Percentiles rank a stretch among this genome's conserved stretches.
These are phyloP conservation scores for Ophiostoma novo-ulmi DNA, from an alignment of 2,329 filamentous ascomycete genomes.

Conservation along the genomic window DNA sequence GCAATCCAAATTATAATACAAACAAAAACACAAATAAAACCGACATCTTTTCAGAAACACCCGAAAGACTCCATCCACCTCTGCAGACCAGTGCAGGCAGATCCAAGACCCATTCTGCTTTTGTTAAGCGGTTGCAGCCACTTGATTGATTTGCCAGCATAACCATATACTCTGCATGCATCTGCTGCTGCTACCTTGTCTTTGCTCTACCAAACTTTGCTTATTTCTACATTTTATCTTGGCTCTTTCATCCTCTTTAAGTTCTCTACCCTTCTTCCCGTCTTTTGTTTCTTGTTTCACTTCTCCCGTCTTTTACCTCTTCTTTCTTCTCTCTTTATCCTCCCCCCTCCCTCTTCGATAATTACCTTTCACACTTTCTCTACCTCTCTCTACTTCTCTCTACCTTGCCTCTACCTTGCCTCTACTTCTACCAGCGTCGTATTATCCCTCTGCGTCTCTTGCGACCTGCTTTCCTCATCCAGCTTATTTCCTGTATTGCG, in stretches of 20 bases:
- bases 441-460: not conserved
- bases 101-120: not conserved
- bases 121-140: slow-evolving; percentile 13
- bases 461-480: not conserved
- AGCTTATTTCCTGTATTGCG: not conserved
- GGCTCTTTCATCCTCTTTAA: not conserved
- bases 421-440: not conserved
- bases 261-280: not conserved
- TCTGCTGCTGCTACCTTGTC: slow-evolving; percentile 15
- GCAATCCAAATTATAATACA: not conserved
- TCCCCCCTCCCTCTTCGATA: not conserved
- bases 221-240: slow-evolving; percentile 8
- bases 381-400: not conserved
- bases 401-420: not conserved
- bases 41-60: not conserved
- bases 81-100: not conserved
- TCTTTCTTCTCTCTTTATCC: not conserved
- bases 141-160: slow-evolving; percentile 9
- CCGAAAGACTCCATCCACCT: not conserved
- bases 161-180: slow-evolving; percentile 2
- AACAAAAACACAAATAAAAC: not conserved
- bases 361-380: not conserved
- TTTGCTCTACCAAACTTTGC: slow-evolving; percentile 14
- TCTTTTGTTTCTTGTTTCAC: not conserved
- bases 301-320: not conserved